Base-by-base conservation (phyloP, 129 eudicot species). In the Flaveria linearis region DNA sequence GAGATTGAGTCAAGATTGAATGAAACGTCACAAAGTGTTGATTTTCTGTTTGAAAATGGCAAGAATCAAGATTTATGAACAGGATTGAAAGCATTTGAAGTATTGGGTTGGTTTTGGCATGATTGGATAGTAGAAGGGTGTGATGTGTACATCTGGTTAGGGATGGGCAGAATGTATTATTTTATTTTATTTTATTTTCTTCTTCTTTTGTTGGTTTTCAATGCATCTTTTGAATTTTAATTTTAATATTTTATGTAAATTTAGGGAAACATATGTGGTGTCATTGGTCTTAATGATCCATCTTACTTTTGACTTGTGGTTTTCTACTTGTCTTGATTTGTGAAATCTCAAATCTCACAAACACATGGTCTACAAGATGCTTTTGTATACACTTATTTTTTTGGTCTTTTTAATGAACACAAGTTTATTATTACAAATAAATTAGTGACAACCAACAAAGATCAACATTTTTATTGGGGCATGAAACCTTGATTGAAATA, bases 1-100 rank as follows among this genome's bases (percentile, higher is more conserved):
- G 56, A 87, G 97, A 80, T 30, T 87, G 43, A 68, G 63, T 71
- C 81, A 49, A 76, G 87, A 88, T 15, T 78, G 72, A 78, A 60
- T 45, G 64, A 20, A 26, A 36, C 26, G 8, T 25, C 42, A 66
- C 1, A 6, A 30, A 9, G 25, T 63, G 20, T 13, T 28, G 62
- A 56, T 56, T 56, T 20, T 56, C 30, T 56, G 63, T 56, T 56
- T 56, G 62, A 17, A 55, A 30, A 28, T 63, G 68, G 43, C 30
- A 15, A 64, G 13, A 5, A 30, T 2, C 17, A 55, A 26, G 20
- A 30, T 30, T 41, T 41, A 3, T 20, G 47, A 69, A n/a, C 14
- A 63, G 18, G 72, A 45, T 45, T 45, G 49, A 45, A 45, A 8
- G 2, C 13, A 45, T 33, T 65, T 84, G 66, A 82, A 68, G 69